phyloP scores from a whole-genome alignment of 306 rosid species.

The Cercis canadensis region DNA sequence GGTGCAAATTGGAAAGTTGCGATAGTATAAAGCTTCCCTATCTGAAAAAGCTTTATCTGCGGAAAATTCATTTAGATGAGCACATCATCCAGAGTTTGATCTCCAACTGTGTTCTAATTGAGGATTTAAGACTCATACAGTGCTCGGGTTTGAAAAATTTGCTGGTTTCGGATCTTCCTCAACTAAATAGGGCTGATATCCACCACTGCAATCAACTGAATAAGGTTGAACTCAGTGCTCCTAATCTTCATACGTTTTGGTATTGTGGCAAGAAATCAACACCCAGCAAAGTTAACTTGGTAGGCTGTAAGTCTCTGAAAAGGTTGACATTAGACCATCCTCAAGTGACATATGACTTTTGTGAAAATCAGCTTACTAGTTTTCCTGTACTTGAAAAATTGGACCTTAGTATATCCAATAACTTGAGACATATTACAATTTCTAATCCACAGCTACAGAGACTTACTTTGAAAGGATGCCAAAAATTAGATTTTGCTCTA shows the following conservation, averaged over 20 bases:
- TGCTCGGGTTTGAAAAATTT: slow-evolving; percentile 50
- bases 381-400: slow-evolving; percentile 50
- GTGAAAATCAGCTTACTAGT: slow-evolving; percentile 25
- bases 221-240: slow-evolving; percentile 44
- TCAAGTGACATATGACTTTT: slow-evolving; percentile 47
- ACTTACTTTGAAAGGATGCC: slow-evolving; percentile 48
- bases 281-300: slow-evolving; percentile 51
- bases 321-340: slow-evolving; percentile 56
- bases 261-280: slow-evolving; percentile 43
- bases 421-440: slow-evolving; percentile 27
- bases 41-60: slow-evolving; percentile 47
- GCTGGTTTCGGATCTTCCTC: slow-evolving; percentile 20
- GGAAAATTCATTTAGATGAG: slow-evolving; percentile 20
- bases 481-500: slow-evolving; percentile 5
- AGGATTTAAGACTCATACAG: slow-evolving; percentile 58
- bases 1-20: slow-evolving; percentile 37
- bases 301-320: slow-evolving; percentile 53
- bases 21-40: slow-evolving; percentile 34
- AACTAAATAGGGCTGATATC: slow-evolving; percentile 47
- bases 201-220: slow-evolving; percentile 43
- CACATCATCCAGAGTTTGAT: slow-evolving; percentile 37
- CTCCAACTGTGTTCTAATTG: slow-evolving; percentile 48
- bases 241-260: slow-evolving; percentile 66
- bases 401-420: slow-evolving; percentile 35
- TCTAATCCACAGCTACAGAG: slow-evolving; percentile 34